These are phyloP conservation scores for Boletellus sp. DNA, from an alignment of 768 basidiomycete species.

Conservation along the genomic window DNA sequence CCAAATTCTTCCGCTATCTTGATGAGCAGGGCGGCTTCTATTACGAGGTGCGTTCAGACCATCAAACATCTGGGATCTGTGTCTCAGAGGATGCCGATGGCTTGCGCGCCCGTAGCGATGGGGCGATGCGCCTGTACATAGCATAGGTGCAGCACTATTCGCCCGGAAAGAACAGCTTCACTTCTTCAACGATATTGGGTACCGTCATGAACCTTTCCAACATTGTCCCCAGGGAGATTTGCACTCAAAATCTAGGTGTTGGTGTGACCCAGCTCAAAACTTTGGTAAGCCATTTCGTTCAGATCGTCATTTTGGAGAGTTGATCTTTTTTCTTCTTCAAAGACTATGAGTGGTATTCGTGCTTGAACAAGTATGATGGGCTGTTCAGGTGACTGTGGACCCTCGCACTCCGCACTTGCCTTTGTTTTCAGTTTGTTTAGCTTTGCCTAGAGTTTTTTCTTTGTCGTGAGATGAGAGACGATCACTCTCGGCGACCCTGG, in stretches of 20 bases:
- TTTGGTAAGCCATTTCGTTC: slow-evolving; percentile 48
- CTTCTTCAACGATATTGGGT: slow-evolving; percentile 84
- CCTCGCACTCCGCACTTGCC: slow-evolving; percentile 3
- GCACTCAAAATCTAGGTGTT: slow-evolving; percentile 61
- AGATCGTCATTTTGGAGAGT: background rate
- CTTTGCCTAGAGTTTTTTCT: slow-evolving; percentile 1
- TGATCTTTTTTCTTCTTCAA: slow-evolving; percentile 5
- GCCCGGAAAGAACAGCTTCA: slow-evolving; percentile 71
- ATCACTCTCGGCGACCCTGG: background rate
- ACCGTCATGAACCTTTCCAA: slow-evolving; percentile 75
- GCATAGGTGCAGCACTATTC: slow-evolving; percentile 76
- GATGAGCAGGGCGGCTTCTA: slow-evolving; percentile 87
- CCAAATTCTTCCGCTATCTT: slow-evolving; percentile 76
- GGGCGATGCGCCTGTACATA: slow-evolving; percentile 88
- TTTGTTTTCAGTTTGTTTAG: background rate
- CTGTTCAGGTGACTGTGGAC: slow-evolving; percentile 40
- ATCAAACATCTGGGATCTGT: background rate
- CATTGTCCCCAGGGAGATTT: slow-evolving; percentile 61
- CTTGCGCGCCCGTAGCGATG: slow-evolving; percentile 45
- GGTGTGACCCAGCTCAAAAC: slow-evolving; percentile 66
- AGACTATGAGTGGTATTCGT: slow-evolving; percentile 90
- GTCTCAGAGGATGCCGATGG: background rate
- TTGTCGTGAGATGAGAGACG: background rate
- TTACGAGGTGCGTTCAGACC: slow-evolving; percentile 60
- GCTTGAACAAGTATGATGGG: slow-evolving; percentile 70